Conservation (phyloP, 495 filamentous ascomycete genomes). For the Aspergillus sclerotiicarbonarius region DNA sequence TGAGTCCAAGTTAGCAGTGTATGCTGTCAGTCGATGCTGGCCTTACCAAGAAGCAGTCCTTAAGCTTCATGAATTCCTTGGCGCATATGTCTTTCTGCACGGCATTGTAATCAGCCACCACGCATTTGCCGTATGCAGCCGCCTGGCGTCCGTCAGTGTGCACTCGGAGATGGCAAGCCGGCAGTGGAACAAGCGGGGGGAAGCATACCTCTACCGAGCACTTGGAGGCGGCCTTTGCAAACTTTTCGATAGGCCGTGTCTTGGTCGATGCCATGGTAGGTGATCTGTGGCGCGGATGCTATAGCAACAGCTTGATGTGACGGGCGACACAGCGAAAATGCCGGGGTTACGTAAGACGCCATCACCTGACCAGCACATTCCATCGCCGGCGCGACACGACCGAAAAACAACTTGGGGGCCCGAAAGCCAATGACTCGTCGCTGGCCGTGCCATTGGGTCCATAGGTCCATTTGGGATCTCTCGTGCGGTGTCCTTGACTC, state of each 20-base stretch:
- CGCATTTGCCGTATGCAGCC: slow-evolving; percentile 85
- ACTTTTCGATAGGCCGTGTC: slow-evolving; percentile 78
- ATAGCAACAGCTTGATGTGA: background rate
- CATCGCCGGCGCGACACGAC: slow-evolving; percentile 18
- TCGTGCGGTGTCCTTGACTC: slow-evolving; percentile 2
- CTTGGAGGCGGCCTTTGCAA: slow-evolving; percentile 77
- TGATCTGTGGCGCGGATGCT: too few species aligned
- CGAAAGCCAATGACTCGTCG: slow-evolving; percentile 8
- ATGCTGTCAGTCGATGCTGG: background rate
- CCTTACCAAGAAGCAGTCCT: slow-evolving; percentile 84
- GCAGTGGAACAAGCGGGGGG: too few species aligned
- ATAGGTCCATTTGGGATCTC: slow-evolving; percentile 1
- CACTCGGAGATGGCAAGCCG: background rate
- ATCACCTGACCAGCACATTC: slow-evolving; percentile 19
- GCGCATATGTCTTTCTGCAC: slow-evolving; percentile 89
- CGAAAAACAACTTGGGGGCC: slow-evolving; percentile 15
- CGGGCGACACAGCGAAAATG: background rate
- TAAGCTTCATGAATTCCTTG: slow-evolving; percentile 79
- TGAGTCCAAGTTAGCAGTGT: slow-evolving; percentile 8
- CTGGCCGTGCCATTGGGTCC: slow-evolving; percentile 8
- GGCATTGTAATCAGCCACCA: slow-evolving; percentile 85
- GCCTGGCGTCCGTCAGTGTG: slow-evolving; percentile 52
- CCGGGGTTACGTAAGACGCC: slow-evolving; percentile 15
- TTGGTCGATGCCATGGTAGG: slow-evolving; percentile 17
- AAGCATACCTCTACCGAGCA: slow-evolving; percentile 74